Evolutionary conservation across 129 eudicot species (phyloP), one percentile per base, ranked within the genome.

Genomic region (Artemisia argyi): DNA sequence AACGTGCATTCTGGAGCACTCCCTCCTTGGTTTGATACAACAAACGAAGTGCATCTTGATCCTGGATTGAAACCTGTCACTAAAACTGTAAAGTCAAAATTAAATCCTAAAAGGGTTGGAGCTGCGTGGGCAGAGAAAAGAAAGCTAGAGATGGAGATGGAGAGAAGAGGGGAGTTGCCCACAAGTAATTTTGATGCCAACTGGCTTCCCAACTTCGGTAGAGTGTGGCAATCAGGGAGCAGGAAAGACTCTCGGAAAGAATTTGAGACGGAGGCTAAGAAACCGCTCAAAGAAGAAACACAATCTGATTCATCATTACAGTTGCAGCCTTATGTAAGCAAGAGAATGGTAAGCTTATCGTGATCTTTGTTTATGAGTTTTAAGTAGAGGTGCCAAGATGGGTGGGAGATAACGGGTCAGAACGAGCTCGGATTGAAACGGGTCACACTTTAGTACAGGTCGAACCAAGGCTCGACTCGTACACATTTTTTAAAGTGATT

Each of bases 61-160:
- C 68, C 32, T 60, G 56, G 24, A 19, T 35, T 9, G 4, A 77
- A 81, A 68, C 44, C 76, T 35, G 66, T 13, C 28, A 4, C 24
- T 16, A 15, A 82, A 62, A 35, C 69, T 7, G 71, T 68, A 39
- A 94, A 86, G 68, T 84, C 91, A 9, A 94, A 86, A 69, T 69
- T 94, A 72, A 94, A 94, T 75, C 97, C 96, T 0, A 94, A 90
- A 75, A 85, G 98, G 69, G 97, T 94, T 51, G 98, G 98, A 61
- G 98, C 98, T 72, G 98, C 96, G 48, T 94, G 97, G 97, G 98
- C 98, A 18, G 98, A 94, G 78, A 90, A 83, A 76, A 87, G 98
- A 87, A 94, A 84, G 73, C 44, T 84, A 17, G 98, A 94, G 78
- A 62, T 94, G 89, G 97, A 90, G 77, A 53, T 84, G 96, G 97